These are phyloP conservation scores for Tylopilus subfusipes DNA, from an alignment of 768 basidiomycete genomes.

Conservation along the genomic window DNA sequence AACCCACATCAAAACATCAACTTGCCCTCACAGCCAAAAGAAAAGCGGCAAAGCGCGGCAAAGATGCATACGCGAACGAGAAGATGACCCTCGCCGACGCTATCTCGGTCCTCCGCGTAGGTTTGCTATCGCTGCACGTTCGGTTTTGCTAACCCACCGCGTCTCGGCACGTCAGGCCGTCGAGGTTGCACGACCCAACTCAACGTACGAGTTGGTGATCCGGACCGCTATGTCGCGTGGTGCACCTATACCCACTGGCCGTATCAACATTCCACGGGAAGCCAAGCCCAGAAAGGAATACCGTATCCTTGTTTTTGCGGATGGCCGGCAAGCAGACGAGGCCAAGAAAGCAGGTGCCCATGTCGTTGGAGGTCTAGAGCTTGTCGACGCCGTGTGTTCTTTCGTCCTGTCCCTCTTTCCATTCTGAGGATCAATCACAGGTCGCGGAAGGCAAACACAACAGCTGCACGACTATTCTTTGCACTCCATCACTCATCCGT, in stretches of 20 bases:
- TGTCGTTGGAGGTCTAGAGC: slow-evolving; percentile 84
- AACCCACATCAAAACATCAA: slow-evolving; percentile 66
- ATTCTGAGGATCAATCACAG: slow-evolving; percentile 34
- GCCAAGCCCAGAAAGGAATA: slow-evolving; percentile 68
- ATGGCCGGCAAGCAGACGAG: slow-evolving; percentile 75
- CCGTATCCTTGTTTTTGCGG: slow-evolving; percentile 90
- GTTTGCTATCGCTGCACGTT: slow-evolving; percentile 24
- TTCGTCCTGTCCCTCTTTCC: background rate
- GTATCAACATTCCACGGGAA: slow-evolving; percentile 80
- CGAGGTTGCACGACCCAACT: slow-evolving; percentile 71
- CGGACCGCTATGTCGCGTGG: slow-evolving; percentile 78
- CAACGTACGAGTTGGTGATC: slow-evolving; percentile 77
- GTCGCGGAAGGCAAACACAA: slow-evolving; percentile 69
- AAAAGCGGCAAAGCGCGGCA: slow-evolving; percentile 51
- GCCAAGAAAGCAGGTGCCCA: slow-evolving; percentile 87
- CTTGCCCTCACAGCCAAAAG: slow-evolving; percentile 61
- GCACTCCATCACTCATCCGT: slow-evolving; percentile 73
- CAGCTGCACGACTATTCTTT: slow-evolving; percentile 77
- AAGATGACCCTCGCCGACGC: slow-evolving; percentile 66
- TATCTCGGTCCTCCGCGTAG: slow-evolving; percentile 65
- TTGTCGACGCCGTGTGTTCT: slow-evolving; percentile 77
- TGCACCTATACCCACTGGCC: slow-evolving; percentile 83
- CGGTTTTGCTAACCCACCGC: slow-evolving; percentile 2
- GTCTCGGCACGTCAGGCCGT: slow-evolving; percentile 54
- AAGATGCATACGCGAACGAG: slow-evolving; percentile 58